Percentiles rank a stretch among this genome's conserved stretches.
Evolutionary conservation across 2,329 filamentous ascomycete genomes (phyloP).

Genomic region (Fusarium transvaalense): DNA sequence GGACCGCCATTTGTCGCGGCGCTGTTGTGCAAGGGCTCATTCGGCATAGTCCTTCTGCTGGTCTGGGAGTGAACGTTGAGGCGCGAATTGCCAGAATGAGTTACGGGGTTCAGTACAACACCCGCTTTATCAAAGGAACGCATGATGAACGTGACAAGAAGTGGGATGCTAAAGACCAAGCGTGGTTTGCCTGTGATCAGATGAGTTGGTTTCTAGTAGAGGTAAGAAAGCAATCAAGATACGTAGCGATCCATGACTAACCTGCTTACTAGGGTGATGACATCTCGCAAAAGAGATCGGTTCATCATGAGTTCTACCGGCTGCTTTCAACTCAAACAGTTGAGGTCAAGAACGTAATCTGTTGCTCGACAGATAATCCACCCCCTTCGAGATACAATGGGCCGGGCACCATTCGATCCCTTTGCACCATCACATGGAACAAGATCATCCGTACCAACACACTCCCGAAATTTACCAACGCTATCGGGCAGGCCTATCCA

Average conservation of each 20-base stretch:
- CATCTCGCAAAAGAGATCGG: conserved; percentile 5
- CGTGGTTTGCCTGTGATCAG: too few species aligned
- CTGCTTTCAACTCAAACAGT: neutral
- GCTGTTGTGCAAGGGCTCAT: conserved; percentile 49
- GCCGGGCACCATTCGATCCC: neutral
- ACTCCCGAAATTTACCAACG: conserved; percentile 34
- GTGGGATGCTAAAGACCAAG: too few species aligned
- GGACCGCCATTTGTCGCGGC: conserved; percentile 54
- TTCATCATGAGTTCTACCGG: neutral
- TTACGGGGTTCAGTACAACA: conserved; percentile 32
- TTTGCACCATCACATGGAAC: conserved; percentile 43
- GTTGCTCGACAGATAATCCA: neutral
- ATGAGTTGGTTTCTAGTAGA: too few species aligned
- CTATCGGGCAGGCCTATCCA: neutral
- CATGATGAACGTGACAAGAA: conserved; percentile 31
- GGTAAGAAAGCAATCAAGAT: too few species aligned
- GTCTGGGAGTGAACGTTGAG: conserved; percentile 24
- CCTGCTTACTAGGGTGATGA: conserved; percentile 15
- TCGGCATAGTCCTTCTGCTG: neutral
- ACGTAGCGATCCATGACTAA: too few species aligned
- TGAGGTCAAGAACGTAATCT: rapidly evolving
- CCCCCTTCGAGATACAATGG: too few species aligned
- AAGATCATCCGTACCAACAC: neutral
- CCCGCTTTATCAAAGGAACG: neutral
- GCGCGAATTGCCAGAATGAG: conserved; percentile 49